Percentiles rank a stretch among this genome's conserved stretches.
phyloP scores from a whole-genome alignment of 345 rosid species.

The Moricandia arvensis region DNA sequence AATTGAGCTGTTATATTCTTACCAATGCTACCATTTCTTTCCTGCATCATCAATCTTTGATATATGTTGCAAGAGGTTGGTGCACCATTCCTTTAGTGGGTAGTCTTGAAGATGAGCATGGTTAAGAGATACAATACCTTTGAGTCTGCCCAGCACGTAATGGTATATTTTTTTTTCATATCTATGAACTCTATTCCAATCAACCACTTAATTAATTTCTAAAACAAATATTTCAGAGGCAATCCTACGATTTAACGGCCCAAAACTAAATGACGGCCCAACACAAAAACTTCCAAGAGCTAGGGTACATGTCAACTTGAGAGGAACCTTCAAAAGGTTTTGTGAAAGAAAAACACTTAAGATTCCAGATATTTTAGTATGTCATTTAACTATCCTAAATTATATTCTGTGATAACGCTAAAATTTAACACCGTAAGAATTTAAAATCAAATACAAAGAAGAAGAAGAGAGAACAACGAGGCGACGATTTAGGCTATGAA shows the following conservation, averaged over 20 bases:
- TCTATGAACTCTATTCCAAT: not conserved
- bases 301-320: not conserved
- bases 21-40: not conserved
- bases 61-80: not conserved
- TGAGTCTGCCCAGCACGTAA: too few relatives aligned
- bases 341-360: not conserved
- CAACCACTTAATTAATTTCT: not conserved
- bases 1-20: not conserved
- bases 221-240: not conserved
- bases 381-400: not conserved
- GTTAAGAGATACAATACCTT: not conserved
- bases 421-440: not conserved
- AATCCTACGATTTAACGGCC: not conserved
- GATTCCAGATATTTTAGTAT: not conserved
- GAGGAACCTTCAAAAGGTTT: not conserved
- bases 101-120: not conserved
- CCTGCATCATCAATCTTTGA: not conserved
- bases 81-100: not conserved
- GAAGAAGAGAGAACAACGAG: slow-evolving; percentile 49
- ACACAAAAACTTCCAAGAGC: not conserved
- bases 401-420: not conserved
- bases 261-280: not conserved
- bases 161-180: not conserved
- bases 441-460: too few relatives aligned
- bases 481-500: slow-evolving; percentile 57